Evolutionary conservation across 805 yeast genomes (phyloP).

Genomic region (Candida piceae): DNA sequence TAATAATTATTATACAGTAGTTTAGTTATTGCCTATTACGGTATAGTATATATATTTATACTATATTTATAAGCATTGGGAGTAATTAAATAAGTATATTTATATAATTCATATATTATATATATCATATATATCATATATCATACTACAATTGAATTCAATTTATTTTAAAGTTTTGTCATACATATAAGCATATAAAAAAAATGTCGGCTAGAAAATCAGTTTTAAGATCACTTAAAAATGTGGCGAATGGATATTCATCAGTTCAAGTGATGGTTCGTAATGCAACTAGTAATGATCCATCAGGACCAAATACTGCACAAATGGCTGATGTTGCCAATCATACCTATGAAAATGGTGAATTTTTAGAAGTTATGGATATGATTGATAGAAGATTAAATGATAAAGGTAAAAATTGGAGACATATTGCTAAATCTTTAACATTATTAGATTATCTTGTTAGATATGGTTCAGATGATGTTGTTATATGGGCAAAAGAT

Average conservation of each 20-base stretch:
- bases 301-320: slow-evolving; percentile 73
- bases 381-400: slow-evolving; percentile 87
- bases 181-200: not conserved
- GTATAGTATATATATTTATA: no score
- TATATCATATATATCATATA: not conserved
- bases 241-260: slow-evolving; percentile 86
- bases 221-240: slow-evolving; percentile 78
- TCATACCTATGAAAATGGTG: slow-evolving; percentile 64
- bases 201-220: slow-evolving; percentile 59
- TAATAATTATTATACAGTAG: no score
- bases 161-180: no score
- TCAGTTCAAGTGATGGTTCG: slow-evolving; percentile 82
- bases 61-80: no score
- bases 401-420: slow-evolving; percentile 96
- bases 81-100: no score
- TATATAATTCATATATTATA: no score
- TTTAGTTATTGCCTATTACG: no score
- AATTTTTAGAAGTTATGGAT: slow-evolving; percentile 86
- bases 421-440: slow-evolving; percentile 89
- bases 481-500: slow-evolving; percentile 88
- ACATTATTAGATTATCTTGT: slow-evolving; percentile 86
- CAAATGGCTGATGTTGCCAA: slow-evolving; percentile 82
- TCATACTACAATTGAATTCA: no score
- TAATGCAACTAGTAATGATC: slow-evolving; percentile 86
- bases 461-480: slow-evolving; percentile 80